These are phyloP conservation scores for Cyclocybe cylindracea DNA, from an alignment of 768 basidiomycete species.

Conservation along the genomic window DNA sequence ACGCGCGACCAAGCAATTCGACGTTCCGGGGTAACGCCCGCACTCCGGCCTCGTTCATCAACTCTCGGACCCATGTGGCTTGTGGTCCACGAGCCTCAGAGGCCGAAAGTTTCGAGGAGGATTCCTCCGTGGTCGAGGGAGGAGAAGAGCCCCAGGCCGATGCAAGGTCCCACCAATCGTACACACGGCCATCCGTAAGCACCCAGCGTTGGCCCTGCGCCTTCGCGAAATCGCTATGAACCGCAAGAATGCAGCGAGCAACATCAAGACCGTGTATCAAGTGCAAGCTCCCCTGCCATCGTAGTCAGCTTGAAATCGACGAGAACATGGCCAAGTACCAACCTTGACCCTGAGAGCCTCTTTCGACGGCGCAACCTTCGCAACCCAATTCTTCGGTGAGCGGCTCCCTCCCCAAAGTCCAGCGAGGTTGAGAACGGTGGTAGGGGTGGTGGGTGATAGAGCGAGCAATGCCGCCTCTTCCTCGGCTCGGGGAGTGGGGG, in stretches of 20 bases:
- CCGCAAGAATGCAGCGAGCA: constrained; percentile 59
- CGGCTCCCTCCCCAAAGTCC: constrained; percentile 66
- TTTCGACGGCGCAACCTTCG: constrained; percentile 54
- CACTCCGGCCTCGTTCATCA: constrained; percentile 53
- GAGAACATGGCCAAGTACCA: not conserved
- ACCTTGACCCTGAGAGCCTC: constrained; percentile 54
- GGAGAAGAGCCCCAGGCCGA: constrained; percentile 47
- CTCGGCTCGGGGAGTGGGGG: constrained; percentile 42
- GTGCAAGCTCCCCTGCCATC: constrained; percentile 53
- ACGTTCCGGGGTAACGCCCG: constrained; percentile 53
- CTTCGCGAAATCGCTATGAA: constrained; percentile 43
- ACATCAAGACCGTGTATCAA: constrained; percentile 64
- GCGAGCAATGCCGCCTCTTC: constrained; percentile 59
- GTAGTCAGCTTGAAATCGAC: not conserved
- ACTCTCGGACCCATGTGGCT: constrained; percentile 55
- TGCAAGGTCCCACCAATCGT: constrained; percentile 72
- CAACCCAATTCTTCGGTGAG: constrained; percentile 50
- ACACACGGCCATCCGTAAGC: constrained; percentile 53
- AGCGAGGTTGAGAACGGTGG: constrained; percentile 60
- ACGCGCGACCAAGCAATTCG: constrained; percentile 48
- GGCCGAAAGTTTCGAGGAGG: not conserved
- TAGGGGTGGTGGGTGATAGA: constrained; percentile 36
- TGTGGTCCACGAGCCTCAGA: constrained; percentile 35
- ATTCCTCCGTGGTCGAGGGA: not conserved
- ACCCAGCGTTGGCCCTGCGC: constrained; percentile 57